Evolutionary conservation across 257 asterid species (phyloP).

Genomic region (Fraxinus cuspidata): DNA sequence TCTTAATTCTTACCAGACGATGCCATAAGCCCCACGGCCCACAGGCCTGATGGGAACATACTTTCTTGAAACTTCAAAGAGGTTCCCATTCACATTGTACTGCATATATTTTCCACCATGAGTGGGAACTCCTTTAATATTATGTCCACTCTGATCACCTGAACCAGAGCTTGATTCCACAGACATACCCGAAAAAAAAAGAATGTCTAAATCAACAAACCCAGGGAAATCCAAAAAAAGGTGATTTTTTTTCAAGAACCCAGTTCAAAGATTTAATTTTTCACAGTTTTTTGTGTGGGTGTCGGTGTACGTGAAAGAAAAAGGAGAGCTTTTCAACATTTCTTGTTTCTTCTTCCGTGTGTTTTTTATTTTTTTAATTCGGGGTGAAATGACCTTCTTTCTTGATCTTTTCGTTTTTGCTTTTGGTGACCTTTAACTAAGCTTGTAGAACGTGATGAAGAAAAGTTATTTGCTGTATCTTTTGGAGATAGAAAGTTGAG

Average conservation of each 20-base stretch:
- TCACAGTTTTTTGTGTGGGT: conserved; percentile 21
- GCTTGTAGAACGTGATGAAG: not conserved
- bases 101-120: conserved; percentile 73
- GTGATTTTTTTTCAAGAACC: conserved; percentile 23
- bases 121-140: conserved; percentile 59
- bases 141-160: conserved; percentile 65
- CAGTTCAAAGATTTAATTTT: conserved; percentile 29
- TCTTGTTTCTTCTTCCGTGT: conserved; percentile 2
- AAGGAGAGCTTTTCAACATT: conserved; percentile 37
- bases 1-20: conserved; percentile 56
- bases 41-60: conserved; percentile 75
- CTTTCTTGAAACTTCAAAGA: conserved; percentile 73
- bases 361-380: conserved; percentile 15
- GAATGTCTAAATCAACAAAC: not conserved
- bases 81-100: conserved; percentile 78
- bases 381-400: conserved; percentile 20
- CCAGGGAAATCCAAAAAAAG: not conserved
- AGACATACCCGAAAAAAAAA: conserved; percentile 36
- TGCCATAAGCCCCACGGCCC: conserved; percentile 86
- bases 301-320: conserved; percentile 39
- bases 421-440: not conserved
- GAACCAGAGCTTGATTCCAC: conserved; percentile 59
- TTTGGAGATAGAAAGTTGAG: conserved; percentile 38
- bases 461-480: conserved; percentile 12
- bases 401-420: not conserved